A percentile compares a stretch with the other conserved stretches of the same genome.
These are phyloP conservation scores for Limonium bicolor DNA, from an alignment of 148 eudicot species.

Conservation along the genomic window DNA sequence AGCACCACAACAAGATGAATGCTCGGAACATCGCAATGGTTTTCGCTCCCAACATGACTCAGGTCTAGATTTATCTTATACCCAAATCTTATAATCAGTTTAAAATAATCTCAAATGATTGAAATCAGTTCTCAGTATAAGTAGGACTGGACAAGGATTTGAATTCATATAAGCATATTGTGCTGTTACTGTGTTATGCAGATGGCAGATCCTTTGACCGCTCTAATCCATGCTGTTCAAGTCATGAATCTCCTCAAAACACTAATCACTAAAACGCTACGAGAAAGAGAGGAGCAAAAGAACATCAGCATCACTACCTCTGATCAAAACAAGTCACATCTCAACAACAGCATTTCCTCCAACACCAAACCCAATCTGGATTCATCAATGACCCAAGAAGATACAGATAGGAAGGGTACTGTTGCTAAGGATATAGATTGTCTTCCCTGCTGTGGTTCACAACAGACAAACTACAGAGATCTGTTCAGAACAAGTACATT, in stretches of 20 bases:
- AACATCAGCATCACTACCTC: conserved; percentile 8
- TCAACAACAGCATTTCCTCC: conserved; percentile 9
- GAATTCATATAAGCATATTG: not conserved
- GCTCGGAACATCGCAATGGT: conserved; percentile 90
- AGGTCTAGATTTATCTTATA: conserved; percentile 23
- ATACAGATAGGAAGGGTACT: conserved; percentile 2
- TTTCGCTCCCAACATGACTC: conserved; percentile 97
- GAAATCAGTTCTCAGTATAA: not conserved
- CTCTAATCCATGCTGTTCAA: conserved; percentile 86
- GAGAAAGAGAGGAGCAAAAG: conserved; percentile 47
- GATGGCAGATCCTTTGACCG: conserved; percentile 96
- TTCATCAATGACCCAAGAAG: conserved; percentile 8
- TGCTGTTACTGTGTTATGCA: conserved; percentile 16
- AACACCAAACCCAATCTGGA: conserved; percentile 1
- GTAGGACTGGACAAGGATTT: not conserved
- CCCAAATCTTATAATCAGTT: not conserved
- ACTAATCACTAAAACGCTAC: conserved; percentile 35
- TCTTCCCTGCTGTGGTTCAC: no score
- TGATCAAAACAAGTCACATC: not conserved
- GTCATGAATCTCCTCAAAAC: conserved; percentile 88
- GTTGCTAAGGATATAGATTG: no score
- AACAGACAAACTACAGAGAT: no score
- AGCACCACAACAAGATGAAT: conserved; percentile 76
- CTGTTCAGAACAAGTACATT: conserved; percentile 20
- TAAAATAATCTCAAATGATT: not conserved